Evolutionary conservation across 345 rosid genomes (phyloP).

Genomic region (Aegle marmelos): DNA sequence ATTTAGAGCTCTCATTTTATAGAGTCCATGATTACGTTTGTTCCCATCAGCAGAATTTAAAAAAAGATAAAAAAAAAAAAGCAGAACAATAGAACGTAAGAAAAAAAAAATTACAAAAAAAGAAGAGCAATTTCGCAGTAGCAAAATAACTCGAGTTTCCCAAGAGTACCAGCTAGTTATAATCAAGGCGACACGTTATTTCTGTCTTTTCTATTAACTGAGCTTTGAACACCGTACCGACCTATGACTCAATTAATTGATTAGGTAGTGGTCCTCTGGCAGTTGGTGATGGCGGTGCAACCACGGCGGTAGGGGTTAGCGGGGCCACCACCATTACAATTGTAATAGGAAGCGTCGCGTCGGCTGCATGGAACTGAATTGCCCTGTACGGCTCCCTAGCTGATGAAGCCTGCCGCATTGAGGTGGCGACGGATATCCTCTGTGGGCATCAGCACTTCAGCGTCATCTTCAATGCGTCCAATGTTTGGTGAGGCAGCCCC

Average conservation of each 20-base stretch:
- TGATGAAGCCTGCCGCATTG: slow-evolving; percentile 9
- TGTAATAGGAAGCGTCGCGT: slow-evolving; percentile 26
- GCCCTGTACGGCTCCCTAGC: slow-evolving; percentile 13
- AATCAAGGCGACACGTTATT: too few relatives aligned
- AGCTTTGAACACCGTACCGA: too few relatives aligned
- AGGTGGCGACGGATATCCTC: slow-evolving; percentile 35
- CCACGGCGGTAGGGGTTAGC: slow-evolving; percentile 34
- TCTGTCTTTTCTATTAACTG: too few relatives aligned
- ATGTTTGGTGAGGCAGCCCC: slow-evolving; percentile 7
- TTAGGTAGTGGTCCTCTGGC: slow-evolving; percentile 14
- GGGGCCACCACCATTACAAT: background rate
- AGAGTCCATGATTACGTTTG: too few relatives aligned
- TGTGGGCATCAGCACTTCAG: slow-evolving; percentile 37
- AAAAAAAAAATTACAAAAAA: too few relatives aligned
- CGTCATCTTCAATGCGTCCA: slow-evolving; percentile 13
- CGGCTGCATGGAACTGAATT: slow-evolving; percentile 18
- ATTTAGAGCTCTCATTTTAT: too few relatives aligned
- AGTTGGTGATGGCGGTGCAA: slow-evolving; percentile 25
- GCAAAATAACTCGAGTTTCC: too few relatives aligned
- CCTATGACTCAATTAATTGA: background rate
- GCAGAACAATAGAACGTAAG: too few relatives aligned
- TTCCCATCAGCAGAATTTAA: too few relatives aligned
- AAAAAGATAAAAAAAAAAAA: too few relatives aligned
- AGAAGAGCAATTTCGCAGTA: too few relatives aligned
- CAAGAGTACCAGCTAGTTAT: too few relatives aligned